Percentiles rank a stretch among this genome's conserved stretches.
phyloP scores from a whole-genome alignment of 768 basidiomycete species.

The Agrocybe praecox region DNA sequence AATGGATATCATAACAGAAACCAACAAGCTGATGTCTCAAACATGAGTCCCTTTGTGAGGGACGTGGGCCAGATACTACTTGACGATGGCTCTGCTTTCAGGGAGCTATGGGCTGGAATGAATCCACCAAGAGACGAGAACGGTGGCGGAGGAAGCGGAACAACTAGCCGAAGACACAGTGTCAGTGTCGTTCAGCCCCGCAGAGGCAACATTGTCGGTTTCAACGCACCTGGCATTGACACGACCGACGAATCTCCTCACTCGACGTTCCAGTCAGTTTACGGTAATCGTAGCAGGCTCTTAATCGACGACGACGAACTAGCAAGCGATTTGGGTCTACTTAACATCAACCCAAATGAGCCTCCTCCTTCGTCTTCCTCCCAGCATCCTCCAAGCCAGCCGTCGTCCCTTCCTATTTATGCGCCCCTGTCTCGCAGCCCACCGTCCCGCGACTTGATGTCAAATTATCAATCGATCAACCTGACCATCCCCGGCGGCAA shows the following conservation, averaged over 20 bases:
- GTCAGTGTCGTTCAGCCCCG: constrained; percentile 83
- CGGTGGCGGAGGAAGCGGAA: constrained; percentile 69
- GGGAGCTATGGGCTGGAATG: constrained; percentile 78
- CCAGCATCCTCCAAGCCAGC: constrained; percentile 62
- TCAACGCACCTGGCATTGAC: constrained; percentile 59
- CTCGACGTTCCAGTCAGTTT: constrained; percentile 32
- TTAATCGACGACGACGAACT: constrained; percentile 82
- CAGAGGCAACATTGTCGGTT: constrained; percentile 65
- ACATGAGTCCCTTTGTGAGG: constrained; percentile 85
- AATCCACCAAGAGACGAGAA: constrained; percentile 65
- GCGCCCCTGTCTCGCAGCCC: constrained; percentile 69
- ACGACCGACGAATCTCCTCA: constrained; percentile 33
- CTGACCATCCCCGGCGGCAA: constrained; percentile 49
- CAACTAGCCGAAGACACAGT: constrained; percentile 81
- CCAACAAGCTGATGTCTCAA: constrained; percentile 59
- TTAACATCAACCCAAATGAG: constrained; percentile 56
- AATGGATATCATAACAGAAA: constrained; percentile 49
- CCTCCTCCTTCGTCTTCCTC: constrained; percentile 45
- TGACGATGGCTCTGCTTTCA: constrained; percentile 72
- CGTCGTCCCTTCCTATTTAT: constrained; percentile 77
- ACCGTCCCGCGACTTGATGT: constrained; percentile 50
- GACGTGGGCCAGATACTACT: constrained; percentile 79
- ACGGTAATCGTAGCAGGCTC: constrained; percentile 56
- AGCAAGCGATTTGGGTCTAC: constrained; percentile 65
- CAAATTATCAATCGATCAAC: constrained; percentile 63